A percentile compares a stretch with the other conserved stretches of the same genome.
Evolutionary conservation across 2,329 filamentous ascomycete species (phyloP).

Genomic region (Alternaria triticimaculans): DNA sequence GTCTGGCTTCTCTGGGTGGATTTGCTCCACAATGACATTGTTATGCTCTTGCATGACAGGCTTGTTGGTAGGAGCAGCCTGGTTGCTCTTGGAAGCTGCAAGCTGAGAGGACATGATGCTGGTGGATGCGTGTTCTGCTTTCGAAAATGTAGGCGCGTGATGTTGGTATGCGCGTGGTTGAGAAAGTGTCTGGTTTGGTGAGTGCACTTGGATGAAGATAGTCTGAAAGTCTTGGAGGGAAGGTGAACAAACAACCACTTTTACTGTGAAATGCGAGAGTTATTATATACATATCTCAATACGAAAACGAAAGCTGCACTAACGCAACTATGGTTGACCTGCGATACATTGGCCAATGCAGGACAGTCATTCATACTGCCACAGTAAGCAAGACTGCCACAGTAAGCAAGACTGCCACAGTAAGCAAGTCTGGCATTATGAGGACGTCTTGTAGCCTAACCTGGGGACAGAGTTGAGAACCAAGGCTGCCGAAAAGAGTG

Average conservation of each 20-base stretch:
- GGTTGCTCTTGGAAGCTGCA: neutral
- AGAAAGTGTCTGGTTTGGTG: neutral
- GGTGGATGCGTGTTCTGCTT: neutral
- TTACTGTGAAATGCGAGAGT: neutral
- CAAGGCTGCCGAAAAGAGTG: neutral
- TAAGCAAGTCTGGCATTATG: neutral
- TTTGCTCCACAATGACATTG: neutral
- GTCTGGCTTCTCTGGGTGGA: neutral
- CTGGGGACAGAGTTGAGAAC: neutral
- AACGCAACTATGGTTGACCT: neutral
- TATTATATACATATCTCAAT: neutral
- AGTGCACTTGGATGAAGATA: neutral
- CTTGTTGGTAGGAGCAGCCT: neutral
- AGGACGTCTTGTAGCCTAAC: fast-evolving
- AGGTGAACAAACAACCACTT: neutral
- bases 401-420: too few species aligned
- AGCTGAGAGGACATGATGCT: neutral
- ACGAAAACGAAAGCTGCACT: too few species aligned
- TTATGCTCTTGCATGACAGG: neutral
- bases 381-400: neutral
- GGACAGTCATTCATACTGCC: neutral
- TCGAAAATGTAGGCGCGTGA: neutral
- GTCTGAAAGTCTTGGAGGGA: neutral
- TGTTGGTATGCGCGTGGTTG: neutral
- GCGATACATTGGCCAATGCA: neutral